Evolutionary conservation across 176 grass and related monocot species (phyloP).

Genomic region (Tillandsia leiboldiana): DNA sequence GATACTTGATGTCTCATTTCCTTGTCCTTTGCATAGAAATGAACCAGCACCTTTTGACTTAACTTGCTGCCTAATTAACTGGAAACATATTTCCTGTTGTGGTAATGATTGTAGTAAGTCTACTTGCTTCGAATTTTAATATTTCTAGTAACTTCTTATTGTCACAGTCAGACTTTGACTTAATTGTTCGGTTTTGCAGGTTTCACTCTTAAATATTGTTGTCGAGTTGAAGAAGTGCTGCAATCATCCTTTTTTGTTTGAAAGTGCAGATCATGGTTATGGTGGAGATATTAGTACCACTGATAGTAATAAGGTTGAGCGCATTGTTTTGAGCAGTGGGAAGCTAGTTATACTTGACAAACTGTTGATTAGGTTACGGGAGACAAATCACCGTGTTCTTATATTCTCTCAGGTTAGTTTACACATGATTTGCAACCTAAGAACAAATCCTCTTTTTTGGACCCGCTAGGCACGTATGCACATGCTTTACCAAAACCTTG

Average conservation of each 20-base stretch:
- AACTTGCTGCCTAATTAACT: neutral
- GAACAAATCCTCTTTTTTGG: neutral
- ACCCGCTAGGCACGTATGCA: too few species aligned
- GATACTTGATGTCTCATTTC: too few species aligned
- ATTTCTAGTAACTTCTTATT: slow-evolving; percentile 3
- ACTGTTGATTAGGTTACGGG: slow-evolving; percentile 65
- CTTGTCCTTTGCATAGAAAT: too few species aligned
- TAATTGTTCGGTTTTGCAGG: slow-evolving; percentile 34
- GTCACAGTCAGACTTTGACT: neutral
- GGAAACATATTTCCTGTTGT: neutral
- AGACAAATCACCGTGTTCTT: slow-evolving; percentile 95
- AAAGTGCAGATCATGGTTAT: slow-evolving; percentile 99
- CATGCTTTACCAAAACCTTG: too few species aligned
- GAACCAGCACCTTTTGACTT: neutral
- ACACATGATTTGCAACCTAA: slow-evolving; percentile 4
- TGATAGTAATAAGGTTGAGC: slow-evolving; percentile 89
- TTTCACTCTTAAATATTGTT: slow-evolving; percentile 94
- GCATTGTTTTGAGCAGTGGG: slow-evolving; percentile 93
- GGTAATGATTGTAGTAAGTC: neutral
- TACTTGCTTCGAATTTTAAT: neutral
- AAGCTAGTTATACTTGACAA: slow-evolving; percentile 97
- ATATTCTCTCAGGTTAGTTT: slow-evolving; percentile 90
- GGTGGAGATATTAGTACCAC: slow-evolving; percentile 75
- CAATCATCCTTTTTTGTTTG: slow-evolving; percentile 99
- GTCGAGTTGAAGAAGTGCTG: slow-evolving; percentile 99